Evolutionary conservation across 768 basidiomycete genomes (phyloP).

Genomic region (Auricularia auricula-judae): DNA sequence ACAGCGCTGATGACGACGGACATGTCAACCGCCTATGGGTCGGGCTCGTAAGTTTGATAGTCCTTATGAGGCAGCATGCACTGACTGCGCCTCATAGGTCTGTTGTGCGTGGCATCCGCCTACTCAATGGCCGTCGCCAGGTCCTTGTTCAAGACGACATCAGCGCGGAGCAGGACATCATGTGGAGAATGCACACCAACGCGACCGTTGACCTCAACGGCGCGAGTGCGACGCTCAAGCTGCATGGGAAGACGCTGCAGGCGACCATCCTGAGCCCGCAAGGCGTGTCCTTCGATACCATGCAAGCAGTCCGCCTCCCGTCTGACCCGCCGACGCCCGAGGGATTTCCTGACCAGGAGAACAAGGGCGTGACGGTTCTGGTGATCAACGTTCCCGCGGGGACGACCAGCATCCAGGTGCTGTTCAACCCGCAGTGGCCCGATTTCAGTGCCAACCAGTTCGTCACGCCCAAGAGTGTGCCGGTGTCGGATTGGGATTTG

Average conservation of each 20-base stretch:
- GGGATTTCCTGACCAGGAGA: constrained; percentile 52
- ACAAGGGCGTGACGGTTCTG: constrained; percentile 75
- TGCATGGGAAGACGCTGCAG: constrained; percentile 56
- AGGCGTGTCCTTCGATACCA: constrained; percentile 53
- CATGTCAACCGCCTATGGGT: constrained; percentile 56
- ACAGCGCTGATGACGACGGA: constrained; percentile 74
- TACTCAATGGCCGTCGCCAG: constrained; percentile 74
- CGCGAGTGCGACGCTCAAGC: constrained; percentile 60
- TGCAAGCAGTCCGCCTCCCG: constrained; percentile 41
- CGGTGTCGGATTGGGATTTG: constrained; percentile 63
- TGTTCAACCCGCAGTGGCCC: constrained; percentile 92
- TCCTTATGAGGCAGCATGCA: background rate
- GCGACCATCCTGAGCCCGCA: constrained; percentile 60
- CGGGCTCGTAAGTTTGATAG: background rate
- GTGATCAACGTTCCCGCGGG: constrained; percentile 53
- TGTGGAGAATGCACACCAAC: constrained; percentile 97
- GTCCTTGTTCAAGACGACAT: constrained; percentile 93
- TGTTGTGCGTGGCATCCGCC: constrained; percentile 73
- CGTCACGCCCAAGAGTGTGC: constrained; percentile 63
- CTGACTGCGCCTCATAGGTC: constrained; percentile 28
- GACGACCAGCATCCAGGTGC: constrained; percentile 62
- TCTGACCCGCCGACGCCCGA: constrained; percentile 57
- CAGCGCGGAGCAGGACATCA: constrained; percentile 42
- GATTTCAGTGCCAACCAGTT: constrained; percentile 49
- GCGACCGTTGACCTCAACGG: constrained; percentile 51